Percentiles rank a stretch among this genome's conserved stretches.
These are phyloP conservation scores for Beauveria sp. DNA, from an alignment of 2,329 filamentous ascomycete species.

Conservation along the genomic window DNA sequence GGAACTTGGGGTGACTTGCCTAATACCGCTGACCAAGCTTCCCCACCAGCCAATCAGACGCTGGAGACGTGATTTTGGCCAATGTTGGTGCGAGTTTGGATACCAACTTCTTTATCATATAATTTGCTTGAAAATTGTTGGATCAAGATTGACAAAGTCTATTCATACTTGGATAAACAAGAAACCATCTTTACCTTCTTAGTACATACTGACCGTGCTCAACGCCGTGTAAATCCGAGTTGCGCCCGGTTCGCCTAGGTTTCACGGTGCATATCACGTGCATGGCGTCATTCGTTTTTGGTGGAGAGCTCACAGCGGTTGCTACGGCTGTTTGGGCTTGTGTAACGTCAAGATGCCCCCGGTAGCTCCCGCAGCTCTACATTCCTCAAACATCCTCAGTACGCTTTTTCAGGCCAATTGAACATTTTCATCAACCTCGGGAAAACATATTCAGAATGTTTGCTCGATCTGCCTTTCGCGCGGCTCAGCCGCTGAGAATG, in stretches of 20 bases:
- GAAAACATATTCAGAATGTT: constrained; percentile 47
- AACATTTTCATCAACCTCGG: not conserved
- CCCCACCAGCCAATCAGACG: no score
- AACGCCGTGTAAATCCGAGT: not conserved
- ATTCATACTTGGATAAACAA: no score
- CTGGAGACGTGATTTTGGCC: no score
- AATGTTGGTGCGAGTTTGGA: no score
- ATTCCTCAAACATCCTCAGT: not conserved
- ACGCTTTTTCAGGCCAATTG: constrained; percentile 15
- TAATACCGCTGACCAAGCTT: no score
- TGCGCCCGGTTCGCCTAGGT: not conserved
- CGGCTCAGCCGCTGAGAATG: constrained; percentile 56
- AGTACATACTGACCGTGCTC: no score
- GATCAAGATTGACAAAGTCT: no score
- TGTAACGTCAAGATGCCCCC: constrained; percentile 4
- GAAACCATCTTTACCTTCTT: no score
- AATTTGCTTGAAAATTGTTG: no score
- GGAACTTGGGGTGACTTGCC: no score
- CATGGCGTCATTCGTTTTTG: constrained; percentile 5
- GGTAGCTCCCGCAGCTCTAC: constrained; percentile 5
- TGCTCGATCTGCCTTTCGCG: constrained; percentile 56
- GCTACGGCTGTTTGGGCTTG: not conserved
- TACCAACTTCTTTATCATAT: no score
- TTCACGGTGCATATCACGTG: not conserved
- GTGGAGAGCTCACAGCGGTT: constrained; percentile 5